Evolutionary conservation across 306 rosid species (phyloP).

Genomic region (Medicago truncatula): DNA sequence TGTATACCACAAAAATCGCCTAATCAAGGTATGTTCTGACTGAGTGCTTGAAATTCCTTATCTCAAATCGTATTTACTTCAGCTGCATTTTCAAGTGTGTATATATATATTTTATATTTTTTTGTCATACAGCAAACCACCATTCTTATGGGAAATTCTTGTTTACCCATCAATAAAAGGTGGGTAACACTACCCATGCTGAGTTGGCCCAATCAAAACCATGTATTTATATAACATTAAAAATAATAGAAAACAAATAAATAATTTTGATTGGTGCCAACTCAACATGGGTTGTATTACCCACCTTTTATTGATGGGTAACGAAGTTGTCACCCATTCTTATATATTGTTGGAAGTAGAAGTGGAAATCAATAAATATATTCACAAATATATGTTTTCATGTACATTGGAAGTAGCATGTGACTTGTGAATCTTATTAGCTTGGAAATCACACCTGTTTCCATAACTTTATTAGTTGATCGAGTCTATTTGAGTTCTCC

Average conservation of each 20-base stretch:
- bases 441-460: neutral
- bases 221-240: too few species aligned
- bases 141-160: too few species aligned
- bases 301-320: too few species aligned
- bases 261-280: too few species aligned
- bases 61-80: slow-evolving; percentile 2
- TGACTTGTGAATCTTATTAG: neutral
- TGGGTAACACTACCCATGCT: too few species aligned
- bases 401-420: slow-evolving; percentile 18
- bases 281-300: too few species aligned
- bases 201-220: too few species aligned
- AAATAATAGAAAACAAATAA: too few species aligned
- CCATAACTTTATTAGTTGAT: neutral
- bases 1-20: slow-evolving; percentile 92
- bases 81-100: slow-evolving; percentile 26
- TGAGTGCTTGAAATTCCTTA: slow-evolving; percentile 34
- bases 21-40: slow-evolving; percentile 77
- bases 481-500: neutral
- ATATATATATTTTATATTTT: slow-evolving; percentile 21
- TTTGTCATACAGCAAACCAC: slow-evolving; percentile 19
- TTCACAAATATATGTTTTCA: neutral
- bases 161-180: too few species aligned
- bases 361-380: neutral
- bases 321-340: too few species aligned
- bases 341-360: neutral